These are phyloP conservation scores for Hymenoscyphus albidus DNA, from an alignment of 2,329 filamentous ascomycete genomes.

Conservation along the genomic window DNA sequence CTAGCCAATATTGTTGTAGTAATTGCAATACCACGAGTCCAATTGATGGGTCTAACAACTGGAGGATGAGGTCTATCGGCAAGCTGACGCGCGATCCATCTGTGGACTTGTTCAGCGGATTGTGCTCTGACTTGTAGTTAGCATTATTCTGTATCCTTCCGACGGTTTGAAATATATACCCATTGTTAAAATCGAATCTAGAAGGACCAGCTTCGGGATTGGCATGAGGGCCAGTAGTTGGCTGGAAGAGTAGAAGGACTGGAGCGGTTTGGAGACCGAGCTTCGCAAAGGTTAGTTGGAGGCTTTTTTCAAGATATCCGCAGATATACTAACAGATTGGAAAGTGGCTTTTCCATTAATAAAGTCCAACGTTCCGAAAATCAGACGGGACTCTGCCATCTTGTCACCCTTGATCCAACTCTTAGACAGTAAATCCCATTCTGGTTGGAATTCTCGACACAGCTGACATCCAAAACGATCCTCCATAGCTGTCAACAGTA, in stretches of 20 bases:
- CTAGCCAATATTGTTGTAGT: constrained; percentile 66
- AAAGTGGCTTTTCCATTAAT: constrained; percentile 78
- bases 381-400: constrained; percentile 63
- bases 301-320: background rate
- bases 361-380: constrained; percentile 89
- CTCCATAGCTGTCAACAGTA: constrained; percentile 86
- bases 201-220: constrained; percentile 63
- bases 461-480: constrained; percentile 77
- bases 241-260: constrained; percentile 80
- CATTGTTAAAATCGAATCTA: constrained; percentile 79
- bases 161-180: constrained; percentile 40
- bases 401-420: constrained; percentile 88
- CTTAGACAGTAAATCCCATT: constrained; percentile 82
- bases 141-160: too few relatives aligned
- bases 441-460: constrained; percentile 87
- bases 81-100: constrained; percentile 75
- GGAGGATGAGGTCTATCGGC: constrained; percentile 72
- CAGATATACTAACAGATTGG: constrained; percentile 61
- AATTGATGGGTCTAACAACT: constrained; percentile 86
- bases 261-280: constrained; percentile 92
- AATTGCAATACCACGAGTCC: constrained; percentile 65
- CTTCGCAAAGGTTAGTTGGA: constrained; percentile 44
- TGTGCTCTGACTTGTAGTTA: constrained; percentile 39
- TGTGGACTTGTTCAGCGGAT: constrained; percentile 71
- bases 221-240: constrained; percentile 77